Evolutionary conservation across 192 early-diverging fungal species (phyloP), one percentile per base, ranked within the genome.

Genomic region (Coemansia erecta): DNA sequence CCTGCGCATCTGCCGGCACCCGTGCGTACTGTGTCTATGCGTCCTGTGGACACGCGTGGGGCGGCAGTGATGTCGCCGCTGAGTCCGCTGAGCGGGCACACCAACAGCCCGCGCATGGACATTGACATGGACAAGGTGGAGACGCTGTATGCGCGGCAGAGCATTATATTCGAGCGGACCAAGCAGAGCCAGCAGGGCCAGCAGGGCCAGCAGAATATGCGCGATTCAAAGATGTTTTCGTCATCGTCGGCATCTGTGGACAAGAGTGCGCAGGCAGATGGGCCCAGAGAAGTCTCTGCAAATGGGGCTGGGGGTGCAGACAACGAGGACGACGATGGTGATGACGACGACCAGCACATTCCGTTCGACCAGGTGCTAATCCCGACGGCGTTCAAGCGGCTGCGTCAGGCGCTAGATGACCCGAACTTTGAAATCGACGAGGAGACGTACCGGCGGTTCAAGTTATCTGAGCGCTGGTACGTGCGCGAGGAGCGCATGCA

Each of bases 351-450:
- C 8, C 60, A 74, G 19, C 51, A 61, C 22, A 81, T 81, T 19
- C 73, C 79, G 22, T 81, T 72, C 40, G 73, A 81, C 39, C 68
- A 76, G 52, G 68, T 81, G 2, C 66, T 81, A 12, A 81, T 81
- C 53, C 79, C 79, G 13, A 81, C 73, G 3, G 72, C 66, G 10
- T 81, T 76, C 17, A 81, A 81, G 66, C 65, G 70, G 43, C 63
- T 81, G 43, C 71, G 77, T 10, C 21, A 31, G n/a, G 59, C 61
- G 8, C 60, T 73, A 5, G 70, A 79, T 42, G 71, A 72, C 17
- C 70, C 70, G 0, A 1, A 22, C 22, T 72, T 70, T 61, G 77
- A 73, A 44, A 56, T 79, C 14, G 77, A 79, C 48, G 70, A 79
- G 7, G 71, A 73, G 50, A 73, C 77, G 5, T 73, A 79, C 40